Evolutionary conservation across 371 early-diverging fungal genomes (phyloP), one percentile per base, ranked within the genome.

Genomic region (Vairimorpha necatrix): DNA sequence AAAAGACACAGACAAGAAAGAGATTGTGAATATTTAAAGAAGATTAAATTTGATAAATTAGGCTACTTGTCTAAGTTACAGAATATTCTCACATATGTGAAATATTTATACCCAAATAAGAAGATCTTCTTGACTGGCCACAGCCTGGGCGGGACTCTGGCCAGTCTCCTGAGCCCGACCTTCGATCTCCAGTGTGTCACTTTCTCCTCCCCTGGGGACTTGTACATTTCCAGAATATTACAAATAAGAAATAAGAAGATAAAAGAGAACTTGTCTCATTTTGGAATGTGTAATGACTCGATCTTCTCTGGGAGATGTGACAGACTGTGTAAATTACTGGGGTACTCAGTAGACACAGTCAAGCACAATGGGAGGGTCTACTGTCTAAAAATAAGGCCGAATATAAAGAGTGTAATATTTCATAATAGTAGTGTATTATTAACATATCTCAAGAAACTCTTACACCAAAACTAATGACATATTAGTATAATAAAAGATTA

Each of bases 101-200:
- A 16, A 22, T 18, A 32, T 14, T 22, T 65, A 18, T 79, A 65
- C 60, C 74, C 50, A 18, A 58, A 62, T 30, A 61, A 28, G 6
- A 67, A 69, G 39, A 76, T 85, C 46, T 33, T 80, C 28, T 63
- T 86, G 20, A 84, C 84, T 22, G 87, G 87, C 0, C 87, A 87
- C 70, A 85, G 85, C 1, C 50, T 87, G 0, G 87, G 87, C n/a
- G 87, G 85, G 4, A 83, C 84, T 14, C 60, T 87, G 22, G 82
- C 87, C 4, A 69, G 67, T n/a, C 71, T 86, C 18, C 65, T 81
- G 6, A 77, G 72, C 4, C 68, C 70, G 13, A 70, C 73, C 24
- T 32, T 72, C 32, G 39, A 67, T 30, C 46, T 82, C 18, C 34
- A 67, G n/a, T 71, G 66, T 20, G 47, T 75, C 16, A 69, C 76